Evolutionary conservation across 2,329 filamentous ascomycete genomes (phyloP), one percentile per base, ranked within the genome.

Genomic region (Arthrinium puccinioides): DNA sequence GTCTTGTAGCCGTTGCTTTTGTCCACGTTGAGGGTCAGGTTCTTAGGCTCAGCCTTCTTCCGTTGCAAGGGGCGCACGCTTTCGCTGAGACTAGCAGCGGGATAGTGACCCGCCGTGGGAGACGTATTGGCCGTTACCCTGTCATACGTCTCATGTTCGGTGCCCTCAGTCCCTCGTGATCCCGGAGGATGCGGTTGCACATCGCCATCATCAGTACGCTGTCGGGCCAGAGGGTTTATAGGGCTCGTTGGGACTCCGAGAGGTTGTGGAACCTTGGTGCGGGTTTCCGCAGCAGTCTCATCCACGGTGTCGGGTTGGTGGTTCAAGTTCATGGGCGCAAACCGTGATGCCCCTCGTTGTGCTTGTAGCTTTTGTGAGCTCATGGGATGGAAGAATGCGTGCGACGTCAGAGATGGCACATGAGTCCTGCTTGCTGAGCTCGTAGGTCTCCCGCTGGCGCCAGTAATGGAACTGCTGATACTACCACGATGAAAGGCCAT

Each of bases 351-450:
- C 45, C 82, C 80, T 58, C 90, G 74, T 62, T 97, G 92, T 38
- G 88, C 88, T 63, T 97, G 90, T 35, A 97, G 69, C 57, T 87
- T 84, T 59, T 95, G 88, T 18, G 90, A 94, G 64, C 89, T 97
- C 87, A 98, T 94, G 26, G 92, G 92, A 16, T 83, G 84, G 56
- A 94, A 95, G 66, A 98, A 97, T 37, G 87, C 90, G 54, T 90
- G 84, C 13, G 87, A 88, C 3, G 87, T 83, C 37, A 98, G 67
- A 2, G 84, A 88, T 2, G 92, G 89, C 15, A 94, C 88, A 68
- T 98, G 92, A 28, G 86, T 92, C 53, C 82, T 77, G 56, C 82
- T 88, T 31, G 83, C 71, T 28, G 85, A 72, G 47, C 82, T 90
- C 13, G 69, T 72, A 37, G 69, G 82, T 46, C 72, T 72, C 47